Conservation (phyloP, 352 stramenopile genomes). For the Albugo laibachii region DNA sequence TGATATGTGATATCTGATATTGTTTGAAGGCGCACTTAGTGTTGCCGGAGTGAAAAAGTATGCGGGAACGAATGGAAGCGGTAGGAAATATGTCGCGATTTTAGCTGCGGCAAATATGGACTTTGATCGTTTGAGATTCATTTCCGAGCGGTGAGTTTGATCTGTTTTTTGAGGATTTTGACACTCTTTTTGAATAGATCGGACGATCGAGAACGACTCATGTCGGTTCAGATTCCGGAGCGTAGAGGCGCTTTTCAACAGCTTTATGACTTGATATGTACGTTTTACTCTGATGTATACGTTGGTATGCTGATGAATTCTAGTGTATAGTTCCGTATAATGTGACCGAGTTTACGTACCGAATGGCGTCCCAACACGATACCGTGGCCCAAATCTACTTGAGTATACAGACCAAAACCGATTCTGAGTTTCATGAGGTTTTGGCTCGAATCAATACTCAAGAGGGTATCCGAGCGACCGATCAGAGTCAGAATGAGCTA, state of each 20-base stretch:
- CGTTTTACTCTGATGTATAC: constrained; percentile 1
- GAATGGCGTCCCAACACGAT: constrained; percentile 60
- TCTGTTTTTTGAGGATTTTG: background rate
- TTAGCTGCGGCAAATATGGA: constrained; percentile 98
- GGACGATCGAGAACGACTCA: constrained; percentile 89
- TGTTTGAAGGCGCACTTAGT: constrained; percentile 77
- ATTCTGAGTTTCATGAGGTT: constrained; percentile 35
- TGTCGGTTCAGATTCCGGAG: constrained; percentile 93
- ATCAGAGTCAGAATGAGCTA: constrained; percentile 92
- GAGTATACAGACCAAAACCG: constrained; percentile 85
- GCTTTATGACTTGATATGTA: constrained; percentile 63
- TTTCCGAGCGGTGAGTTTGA: constrained; percentile 40
- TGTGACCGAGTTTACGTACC: constrained; percentile 96
- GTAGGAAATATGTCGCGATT: constrained; percentile 82
- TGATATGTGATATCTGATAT: background rate
- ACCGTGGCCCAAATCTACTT: constrained; percentile 85
- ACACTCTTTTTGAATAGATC: constrained; percentile 16
- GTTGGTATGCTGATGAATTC: background rate
- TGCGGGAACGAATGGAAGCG: constrained; percentile 20
- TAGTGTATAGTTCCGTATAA: constrained; percentile 35
- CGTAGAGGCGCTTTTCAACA: constrained; percentile 81
- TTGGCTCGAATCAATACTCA: constrained; percentile 42
- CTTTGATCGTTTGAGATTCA: constrained; percentile 96
- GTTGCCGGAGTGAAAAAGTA: constrained; percentile 94
- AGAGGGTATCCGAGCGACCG: constrained; percentile 76